phyloP scores from a whole-genome alignment of 768 basidiomycete species.

The Pisolithus microcarpus region DNA sequence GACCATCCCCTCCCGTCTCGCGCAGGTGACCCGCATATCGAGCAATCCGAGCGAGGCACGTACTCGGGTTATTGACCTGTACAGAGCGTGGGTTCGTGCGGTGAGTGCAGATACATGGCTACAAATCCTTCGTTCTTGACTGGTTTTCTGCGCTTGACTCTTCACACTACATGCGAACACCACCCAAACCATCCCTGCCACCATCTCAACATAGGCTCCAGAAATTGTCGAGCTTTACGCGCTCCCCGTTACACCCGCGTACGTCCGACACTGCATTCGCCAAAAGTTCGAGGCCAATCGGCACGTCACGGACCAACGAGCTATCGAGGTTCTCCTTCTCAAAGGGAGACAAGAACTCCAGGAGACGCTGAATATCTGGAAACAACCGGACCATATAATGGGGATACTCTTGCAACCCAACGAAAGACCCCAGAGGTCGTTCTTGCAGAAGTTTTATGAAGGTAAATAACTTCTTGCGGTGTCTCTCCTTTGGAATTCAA shows the following conservation, averaged over 20 bases:
- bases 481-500: slow-evolving; percentile 2
- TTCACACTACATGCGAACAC: not conserved
- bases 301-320: slow-evolving; percentile 69
- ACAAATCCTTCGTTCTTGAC: not conserved
- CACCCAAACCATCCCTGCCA: not conserved
- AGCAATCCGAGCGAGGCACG: slow-evolving; percentile 52
- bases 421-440: slow-evolving; percentile 46
- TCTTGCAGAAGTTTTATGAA: slow-evolving; percentile 80
- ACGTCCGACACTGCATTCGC: slow-evolving; percentile 76
- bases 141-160: not conserved
- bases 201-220: slow-evolving; percentile 60
- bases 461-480: slow-evolving; percentile 39
- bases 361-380: slow-evolving; percentile 94
- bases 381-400: slow-evolving; percentile 74
- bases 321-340: slow-evolving; percentile 79
- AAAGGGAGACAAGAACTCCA: slow-evolving; percentile 87
- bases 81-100: slow-evolving; percentile 89
- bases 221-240: slow-evolving; percentile 81
- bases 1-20: slow-evolving; percentile 87
- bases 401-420: slow-evolving; percentile 55
- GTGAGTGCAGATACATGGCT: slow-evolving; percentile 41
- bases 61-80: slow-evolving; percentile 64
- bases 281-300: slow-evolving; percentile 83
- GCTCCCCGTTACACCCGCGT: slow-evolving; percentile 68
- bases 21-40: slow-evolving; percentile 60